Evolutionary conservation across 2,329 filamentous ascomycete species (phyloP), one percentile per base, ranked within the genome.

Genomic region (Beauveria bassiana): DNA sequence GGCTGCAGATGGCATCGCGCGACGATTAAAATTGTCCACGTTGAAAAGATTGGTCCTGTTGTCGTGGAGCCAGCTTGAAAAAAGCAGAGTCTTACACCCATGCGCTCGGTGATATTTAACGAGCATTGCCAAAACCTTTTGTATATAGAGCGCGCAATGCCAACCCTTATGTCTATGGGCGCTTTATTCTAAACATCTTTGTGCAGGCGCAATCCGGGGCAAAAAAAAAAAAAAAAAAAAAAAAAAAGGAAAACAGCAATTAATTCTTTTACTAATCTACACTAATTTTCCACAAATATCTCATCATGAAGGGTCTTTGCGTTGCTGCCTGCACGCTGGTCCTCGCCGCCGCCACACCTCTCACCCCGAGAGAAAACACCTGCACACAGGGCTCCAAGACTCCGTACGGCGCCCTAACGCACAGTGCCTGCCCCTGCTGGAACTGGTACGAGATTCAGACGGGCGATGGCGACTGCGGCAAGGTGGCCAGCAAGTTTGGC

Each of bases 361-460:
- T 62, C 10, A 6, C 16, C 6, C 51, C 12, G 20, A 20, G 51
- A 20, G 26, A 10, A n/a, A 51, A 51, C 60, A 62, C 45, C 22
- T 56, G 54, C 54, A 26, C 52, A 1, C n/a, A 49, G 28, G 60
- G 60, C 53, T 31, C 52, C 14, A 47, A 51, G 46, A 53, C 46
- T 9, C 60, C 60, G 0, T 51, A 62, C 20, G 60, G 60, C 18
- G 60, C 60, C 5, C 47, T 53, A 24, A 52, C 60, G 5, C 14
- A 62, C 52, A 62, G 53, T 18, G 60, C 47, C n/a, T 62, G 60
- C 38, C 60, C 60, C 2, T 62, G 60, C 53, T 62, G 60, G 60
- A 38, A 9, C 46, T 62, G 60, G 60, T 52, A 62, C 60, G 28
- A 62, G 60, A 52, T 62, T 16, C 60, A 52, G 38, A 40, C 18